Evolutionary conservation across 2,329 filamentous ascomycete genomes (phyloP), one percentile per base, ranked within the genome.

Genomic region (Tolypocladium endophyticum): DNA sequence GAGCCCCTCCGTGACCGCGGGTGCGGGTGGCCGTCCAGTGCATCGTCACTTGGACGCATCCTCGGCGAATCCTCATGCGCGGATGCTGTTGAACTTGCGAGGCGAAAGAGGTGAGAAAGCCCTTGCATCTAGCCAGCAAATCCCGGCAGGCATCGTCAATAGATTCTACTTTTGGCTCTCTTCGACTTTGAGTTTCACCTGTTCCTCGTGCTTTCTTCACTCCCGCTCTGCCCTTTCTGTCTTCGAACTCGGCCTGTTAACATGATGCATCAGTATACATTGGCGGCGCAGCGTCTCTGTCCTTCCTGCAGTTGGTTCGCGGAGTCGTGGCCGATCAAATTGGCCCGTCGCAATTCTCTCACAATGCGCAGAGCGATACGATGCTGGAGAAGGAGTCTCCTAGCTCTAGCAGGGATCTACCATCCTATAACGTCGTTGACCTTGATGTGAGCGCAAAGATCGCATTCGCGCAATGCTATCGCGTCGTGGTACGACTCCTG

Each of bases 291-390:
- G 79, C 79, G 1, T 77, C 79, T 0, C 69, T 85, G 18, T 84
- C 82, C 0, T 85, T 85, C 60, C 69, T 85, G 1, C 80, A 84
- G 60, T 74, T 83, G 41, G 71, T 83, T 18, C 75, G 80, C 18
- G 72, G 78, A 16, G 75, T 73, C 2, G 66, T 78, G 62, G 76
- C 76, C 12, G 76, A 78, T 38, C 75, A 81, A 61, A 80, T 82
- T 59, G 81, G 81, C 0, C 79, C 80, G 1, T 82, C 80, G 0
- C 74, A 76, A 20, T 84, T 83, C 65, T 81, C 81, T 0, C 75
- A 82, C 59, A 78, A 76, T 64, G 72, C 76, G 25, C 75, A 75
- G 47, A 76, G 74, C n/a, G 77, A 81, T 58, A 76, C 74, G 41
- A 82, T 83, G 78, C 76, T 83, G 0, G 81, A 84, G 64, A 76